Percentiles rank a stretch among this genome's conserved stretches.
phyloP scores from a whole-genome alignment of 805 yeast genomes.

The Lipomyces yamadae region DNA sequence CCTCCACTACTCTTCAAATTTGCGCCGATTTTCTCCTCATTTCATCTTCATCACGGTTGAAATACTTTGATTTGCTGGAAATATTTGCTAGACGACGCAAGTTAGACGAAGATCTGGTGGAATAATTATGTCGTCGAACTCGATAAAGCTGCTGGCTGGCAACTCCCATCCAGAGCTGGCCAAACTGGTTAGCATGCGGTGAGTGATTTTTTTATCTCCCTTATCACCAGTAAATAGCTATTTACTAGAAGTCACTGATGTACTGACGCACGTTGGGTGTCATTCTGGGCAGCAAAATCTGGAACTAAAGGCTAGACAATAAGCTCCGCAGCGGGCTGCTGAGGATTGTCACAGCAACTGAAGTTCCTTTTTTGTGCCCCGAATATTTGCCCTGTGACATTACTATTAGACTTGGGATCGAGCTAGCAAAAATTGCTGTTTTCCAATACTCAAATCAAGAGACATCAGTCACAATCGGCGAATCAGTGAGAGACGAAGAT shows the following conservation, averaged over 20 bases:
- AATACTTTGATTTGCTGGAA: not conserved
- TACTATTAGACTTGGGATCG: slow-evolving; percentile 58
- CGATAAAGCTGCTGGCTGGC: slow-evolving; percentile 63
- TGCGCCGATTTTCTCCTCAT: too few relatives aligned
- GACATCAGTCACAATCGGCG: slow-evolving; percentile 85
- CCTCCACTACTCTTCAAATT: too few relatives aligned
- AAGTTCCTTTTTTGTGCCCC: not conserved
- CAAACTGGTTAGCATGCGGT: slow-evolving; percentile 64
- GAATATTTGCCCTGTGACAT: slow-evolving; percentile 2
- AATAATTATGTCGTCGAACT: slow-evolving; percentile 49
- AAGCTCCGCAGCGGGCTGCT: not conserved
- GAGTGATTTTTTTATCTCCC: slow-evolving; percentile 14
- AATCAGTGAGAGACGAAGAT: slow-evolving; percentile 88
- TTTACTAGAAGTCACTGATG: not conserved
- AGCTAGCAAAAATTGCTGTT: slow-evolving; percentile 75
- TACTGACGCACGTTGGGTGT: not conserved
- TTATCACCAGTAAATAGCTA: not conserved
- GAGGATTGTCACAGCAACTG: not conserved
- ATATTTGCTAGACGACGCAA: not conserved
- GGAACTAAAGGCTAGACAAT: not conserved
- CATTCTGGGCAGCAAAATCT: not conserved
- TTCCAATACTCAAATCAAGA: slow-evolving; percentile 87
- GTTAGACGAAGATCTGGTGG: not conserved
- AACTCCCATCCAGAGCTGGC: slow-evolving; percentile 76
- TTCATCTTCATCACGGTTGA: not conserved